phyloP scores from a whole-genome alignment of 805 yeast species.

The Starmerella ratchasimensis region DNA sequence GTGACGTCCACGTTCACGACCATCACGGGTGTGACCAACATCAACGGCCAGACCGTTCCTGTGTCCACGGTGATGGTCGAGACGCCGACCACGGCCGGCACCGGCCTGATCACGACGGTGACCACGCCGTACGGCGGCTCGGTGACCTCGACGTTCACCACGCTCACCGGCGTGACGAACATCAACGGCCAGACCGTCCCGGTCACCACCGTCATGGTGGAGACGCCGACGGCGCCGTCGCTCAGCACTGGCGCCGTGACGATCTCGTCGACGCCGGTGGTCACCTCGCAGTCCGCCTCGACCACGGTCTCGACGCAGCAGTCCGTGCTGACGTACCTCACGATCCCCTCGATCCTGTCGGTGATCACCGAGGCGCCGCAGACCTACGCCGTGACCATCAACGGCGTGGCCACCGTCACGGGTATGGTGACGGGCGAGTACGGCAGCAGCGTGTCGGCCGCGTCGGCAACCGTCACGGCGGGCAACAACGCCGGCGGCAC shows the following conservation, averaged over 20 bases:
- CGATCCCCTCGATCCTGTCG: constrained; percentile 11
- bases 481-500: constrained; percentile 12
- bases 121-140: background rate
- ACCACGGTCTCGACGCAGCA: background rate
- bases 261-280: background rate
- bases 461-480: constrained; percentile 7
- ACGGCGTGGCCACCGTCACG: constrained; percentile 11
- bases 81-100: background rate
- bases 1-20: background rate
- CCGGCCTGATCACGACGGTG: background rate
- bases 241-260: constrained; percentile 1
- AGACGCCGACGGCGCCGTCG: background rate
- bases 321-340: constrained; percentile 5
- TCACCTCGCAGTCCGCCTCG: background rate
- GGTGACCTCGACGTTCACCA: background rate
- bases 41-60: constrained; percentile 4
- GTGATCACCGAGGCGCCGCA: constrained; percentile 11
- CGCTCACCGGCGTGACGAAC: background rate
- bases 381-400: constrained; percentile 10
- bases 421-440: constrained; percentile 10
- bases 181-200: background rate
- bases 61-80: background rate
- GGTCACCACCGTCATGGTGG: background rate
- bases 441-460: constrained; percentile 4
- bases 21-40: background rate